Percentiles rank a stretch among this genome's conserved stretches.
These are phyloP conservation scores for Striga asiatica DNA, from an alignment of 257 asterid species.

Conservation along the genomic window DNA sequence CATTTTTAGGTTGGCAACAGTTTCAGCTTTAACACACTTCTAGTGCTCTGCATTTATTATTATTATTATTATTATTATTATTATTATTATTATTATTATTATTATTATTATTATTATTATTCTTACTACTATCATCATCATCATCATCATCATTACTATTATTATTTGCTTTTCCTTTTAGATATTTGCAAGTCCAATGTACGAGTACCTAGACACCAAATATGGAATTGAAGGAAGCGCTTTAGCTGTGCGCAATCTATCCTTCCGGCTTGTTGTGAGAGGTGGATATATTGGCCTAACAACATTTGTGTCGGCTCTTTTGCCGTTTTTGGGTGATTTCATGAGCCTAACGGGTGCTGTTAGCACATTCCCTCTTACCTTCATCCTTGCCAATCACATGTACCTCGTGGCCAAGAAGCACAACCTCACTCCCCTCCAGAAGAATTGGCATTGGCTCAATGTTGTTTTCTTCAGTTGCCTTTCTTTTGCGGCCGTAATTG, in stretches of 20 bases:
- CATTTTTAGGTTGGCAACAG: no score
- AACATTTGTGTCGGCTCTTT: constrained; percentile 66
- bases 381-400: constrained; percentile 97
- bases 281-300: constrained; percentile 70
- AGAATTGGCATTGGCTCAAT: constrained; percentile 90
- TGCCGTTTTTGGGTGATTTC: constrained; percentile 93
- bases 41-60: no score
- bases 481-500: constrained; percentile 54
- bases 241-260: constrained; percentile 47
- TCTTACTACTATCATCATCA: no score
- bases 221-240: constrained; percentile 63
- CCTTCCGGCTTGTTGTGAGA: constrained; percentile 61
- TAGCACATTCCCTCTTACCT: constrained; percentile 90
- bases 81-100: no score
- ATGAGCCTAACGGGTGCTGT: constrained; percentile 98
- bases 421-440: constrained; percentile 42
- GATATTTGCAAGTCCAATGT: constrained; percentile 99
- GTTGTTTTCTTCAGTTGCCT: constrained; percentile 44
- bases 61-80: no score
- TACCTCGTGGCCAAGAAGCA: constrained; percentile 59
- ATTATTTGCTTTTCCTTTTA: no score
- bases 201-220: constrained; percentile 81
- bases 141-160: no score
- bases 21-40: no score
- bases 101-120: no score